These are phyloP conservation scores for Aureobasidium namibiae DNA, from an alignment of 2,329 filamentous ascomycete genomes.

Conservation along the genomic window DNA sequence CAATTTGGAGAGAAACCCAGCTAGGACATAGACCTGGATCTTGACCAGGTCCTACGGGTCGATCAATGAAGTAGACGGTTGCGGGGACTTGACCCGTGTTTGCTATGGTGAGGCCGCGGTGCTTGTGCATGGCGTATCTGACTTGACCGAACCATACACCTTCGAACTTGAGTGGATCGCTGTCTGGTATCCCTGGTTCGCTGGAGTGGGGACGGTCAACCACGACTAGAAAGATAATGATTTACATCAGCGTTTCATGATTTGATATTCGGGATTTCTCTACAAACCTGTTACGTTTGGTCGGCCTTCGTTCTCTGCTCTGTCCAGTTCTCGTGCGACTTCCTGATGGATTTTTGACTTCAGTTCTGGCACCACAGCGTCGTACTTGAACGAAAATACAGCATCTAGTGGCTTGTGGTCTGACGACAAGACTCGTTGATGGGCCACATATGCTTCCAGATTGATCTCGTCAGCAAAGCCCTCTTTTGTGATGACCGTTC, in stretches of 20 bases:
- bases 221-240: constrained; percentile 58
- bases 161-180: constrained; percentile 34
- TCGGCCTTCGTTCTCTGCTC: constrained; percentile 81
- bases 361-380: constrained; percentile 75
- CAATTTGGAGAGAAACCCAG: constrained; percentile 59
- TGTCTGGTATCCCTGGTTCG: constrained; percentile 35
- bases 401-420: constrained; percentile 91
- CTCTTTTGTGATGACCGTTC: constrained; percentile 49
- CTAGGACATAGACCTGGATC: constrained; percentile 38
- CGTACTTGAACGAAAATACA: constrained; percentile 75
- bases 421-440: constrained; percentile 83
- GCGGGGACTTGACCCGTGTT: constrained; percentile 83
- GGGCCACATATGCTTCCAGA: constrained; percentile 69
- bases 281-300: constrained; percentile 46
- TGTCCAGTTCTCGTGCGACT: constrained; percentile 79
- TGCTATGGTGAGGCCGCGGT: constrained; percentile 69
- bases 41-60: constrained; percentile 45
- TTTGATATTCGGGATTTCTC: not conserved
- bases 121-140: constrained; percentile 57
- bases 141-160: constrained; percentile 74
- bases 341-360: constrained; percentile 80
- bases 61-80: constrained; percentile 70
- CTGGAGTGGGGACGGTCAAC: constrained; percentile 50
- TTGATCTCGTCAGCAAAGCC: constrained; percentile 48
- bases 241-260: not conserved